Evolutionary conservation across 176 grass and related monocot species (phyloP).

Genomic region (Aegilops umbellulata): DNA sequence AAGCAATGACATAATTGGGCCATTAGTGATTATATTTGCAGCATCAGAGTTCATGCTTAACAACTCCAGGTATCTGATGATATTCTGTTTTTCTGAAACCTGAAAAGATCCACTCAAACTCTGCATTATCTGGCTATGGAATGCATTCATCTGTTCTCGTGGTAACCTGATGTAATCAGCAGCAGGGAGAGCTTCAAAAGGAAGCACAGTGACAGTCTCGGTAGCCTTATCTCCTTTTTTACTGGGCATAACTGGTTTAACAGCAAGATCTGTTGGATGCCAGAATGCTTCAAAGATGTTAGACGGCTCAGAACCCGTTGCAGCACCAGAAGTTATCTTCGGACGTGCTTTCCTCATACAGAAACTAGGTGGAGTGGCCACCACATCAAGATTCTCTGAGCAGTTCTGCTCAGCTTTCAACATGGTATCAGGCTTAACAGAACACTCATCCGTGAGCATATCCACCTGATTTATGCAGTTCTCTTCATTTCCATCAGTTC

Average conservation of each 20-base stretch:
- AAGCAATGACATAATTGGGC: conserved; percentile 75
- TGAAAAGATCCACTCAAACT: conserved; percentile 84
- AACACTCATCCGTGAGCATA: conserved; percentile 51
- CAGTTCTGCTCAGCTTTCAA: conserved; percentile 51
- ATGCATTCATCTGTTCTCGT: conserved; percentile 66
- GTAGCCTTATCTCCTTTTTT: conserved; percentile 76
- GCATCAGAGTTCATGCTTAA: conserved; percentile 85
- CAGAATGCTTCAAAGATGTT: conserved; percentile 77
- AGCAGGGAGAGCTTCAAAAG: conserved; percentile 69
- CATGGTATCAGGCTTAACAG: conserved; percentile 34
- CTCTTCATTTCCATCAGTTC: conserved; percentile 59
- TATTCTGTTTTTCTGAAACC: conserved; percentile 94
- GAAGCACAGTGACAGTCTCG: conserved; percentile 50
- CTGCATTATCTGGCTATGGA: conserved; percentile 79
- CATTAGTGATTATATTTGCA: conserved; percentile 85
- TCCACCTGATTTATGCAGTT: conserved; percentile 54
- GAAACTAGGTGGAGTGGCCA: conserved; percentile 57
- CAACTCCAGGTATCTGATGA: conserved; percentile 85
- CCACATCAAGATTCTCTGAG: conserved; percentile 50
- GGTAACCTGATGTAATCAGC: conserved; percentile 80
- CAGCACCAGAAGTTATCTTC: conserved; percentile 47
- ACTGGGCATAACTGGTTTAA: conserved; percentile 96
- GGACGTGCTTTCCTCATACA: conserved; percentile 62
- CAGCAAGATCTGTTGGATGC: conserved; percentile 87
- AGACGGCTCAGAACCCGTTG: conserved; percentile 57